phyloP scores from a whole-genome alignment of 441 rosid genomes.

The Populus trichocarpa region DNA sequence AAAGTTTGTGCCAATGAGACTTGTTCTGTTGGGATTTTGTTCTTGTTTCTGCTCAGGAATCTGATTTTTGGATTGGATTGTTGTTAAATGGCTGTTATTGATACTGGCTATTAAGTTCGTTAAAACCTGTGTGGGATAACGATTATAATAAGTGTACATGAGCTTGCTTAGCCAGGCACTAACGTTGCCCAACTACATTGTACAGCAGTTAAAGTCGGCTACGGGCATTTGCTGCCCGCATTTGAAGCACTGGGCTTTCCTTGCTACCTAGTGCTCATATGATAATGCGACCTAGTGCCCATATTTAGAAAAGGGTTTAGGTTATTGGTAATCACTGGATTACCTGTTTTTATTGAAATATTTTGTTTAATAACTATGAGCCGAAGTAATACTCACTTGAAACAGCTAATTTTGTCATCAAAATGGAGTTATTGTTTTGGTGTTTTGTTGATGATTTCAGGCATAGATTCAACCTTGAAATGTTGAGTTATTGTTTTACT shows the following conservation, averaged over 20 bases:
- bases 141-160: neutral
- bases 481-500: neutral
- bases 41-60: neutral
- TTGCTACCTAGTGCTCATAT: neutral
- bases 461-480: too few species aligned
- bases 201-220: too few species aligned
- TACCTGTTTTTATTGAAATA: too few species aligned
- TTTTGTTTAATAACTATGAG: too few species aligned
- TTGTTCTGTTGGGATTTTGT: neutral
- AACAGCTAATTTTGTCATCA: neutral
- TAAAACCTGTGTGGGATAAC: neutral
- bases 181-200: too few species aligned
- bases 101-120: neutral
- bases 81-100: neutral
- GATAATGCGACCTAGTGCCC: neutral
- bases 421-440: neutral
- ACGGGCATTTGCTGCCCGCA: neutral
- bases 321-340: too few species aligned
- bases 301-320: too few species aligned
- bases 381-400: too few species aligned
- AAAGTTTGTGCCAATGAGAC: neutral
- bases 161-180: too few species aligned
- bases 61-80: neutral
- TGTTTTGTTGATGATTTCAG: too few species aligned
- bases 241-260: neutral